Evolutionary conservation across 1,284 basidiomycete genomes (phyloP), one percentile per base, ranked within the genome.

Genomic region (Malassezia arunalokei): DNA sequence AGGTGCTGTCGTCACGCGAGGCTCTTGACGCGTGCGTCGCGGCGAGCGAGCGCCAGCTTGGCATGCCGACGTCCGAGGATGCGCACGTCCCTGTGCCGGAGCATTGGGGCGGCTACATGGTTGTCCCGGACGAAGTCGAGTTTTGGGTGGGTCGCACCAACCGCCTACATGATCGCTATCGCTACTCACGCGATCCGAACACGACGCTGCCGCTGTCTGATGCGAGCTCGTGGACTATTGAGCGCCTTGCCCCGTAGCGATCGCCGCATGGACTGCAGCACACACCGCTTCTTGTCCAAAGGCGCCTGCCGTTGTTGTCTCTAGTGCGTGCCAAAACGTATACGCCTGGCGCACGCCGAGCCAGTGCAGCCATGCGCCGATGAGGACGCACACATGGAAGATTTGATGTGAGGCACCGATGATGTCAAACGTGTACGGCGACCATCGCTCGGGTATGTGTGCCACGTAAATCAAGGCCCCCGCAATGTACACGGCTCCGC

Each of bases 71-170:
- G 40, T 35, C 33, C 11, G 73, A 62, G 9, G 44, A 58, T 17
- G 37, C 8, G 5, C 48, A 63, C 20, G 78, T 95, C 8, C 85
- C 87, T 0, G 77, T 85, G 42, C 94, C 92, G 1, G 83, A 86
- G 6, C 87, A 87, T 74, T 99, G 94, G 94, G 92, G 92, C 53
- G 92, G 92, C 3, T 95, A 87, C 83, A 79, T 91, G 62, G 80
- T 99, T 37, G 78, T 95, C 6, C 94, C 94, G 12, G 80, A 81
- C 85, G 91, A 74, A 74, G 83, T 79, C 9, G 70, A 73, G 56
- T 73, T 73, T 41, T 73, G 70, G 70, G 57, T 59, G 17, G 70
- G 70, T 30, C 55, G 70, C 17, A 57, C 58, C 8, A 70, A 64
- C 47, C 51, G 70, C 15, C 54, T 73, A 30, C 70, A 73, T 38